Evolutionary conservation across 2,329 filamentous ascomycete genomes (phyloP), one percentile per base, ranked within the genome.

Genomic region (Teratosphaeria epicoccoides): DNA sequence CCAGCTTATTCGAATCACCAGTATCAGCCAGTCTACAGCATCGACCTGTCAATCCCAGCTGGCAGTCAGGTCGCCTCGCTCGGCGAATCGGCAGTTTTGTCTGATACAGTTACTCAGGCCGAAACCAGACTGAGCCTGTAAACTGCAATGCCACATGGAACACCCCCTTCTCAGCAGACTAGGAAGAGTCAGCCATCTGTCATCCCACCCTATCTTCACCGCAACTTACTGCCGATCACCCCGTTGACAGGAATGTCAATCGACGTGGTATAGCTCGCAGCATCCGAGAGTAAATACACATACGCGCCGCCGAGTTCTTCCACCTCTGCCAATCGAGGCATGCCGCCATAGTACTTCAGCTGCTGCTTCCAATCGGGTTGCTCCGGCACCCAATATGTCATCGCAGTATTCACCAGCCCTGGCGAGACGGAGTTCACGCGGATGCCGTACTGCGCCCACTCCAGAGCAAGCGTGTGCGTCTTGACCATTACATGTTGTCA

Each of bases 301-400:
- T 80, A 80, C 0, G 77, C 77, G 12, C 77, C 76, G 1, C 76
- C 76, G 2, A 81, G 64, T 63, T 81, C 77, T 55, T 76, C 71
- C 0, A 75, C 73, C 46, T 76, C 70, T 0, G 77, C 78, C 33
- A 81, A 57, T 24, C 77, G 66, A 10, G 76, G 76, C 70, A 81
- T 79, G 2, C 77, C 77, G 2, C 77, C 76, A 57, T 80, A 80
- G 59, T 80, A 79, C 63, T 78, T 74, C 67, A 80, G 72, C 66
- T 80, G 76, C 55, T 71, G 66, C 52, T 76, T 73, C 78, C 76
- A 81, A 59, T 80, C 77, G 0, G 75, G 73, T 14, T 71, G 68
- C n/a, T 71, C 71, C 52, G 73, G 70, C 4, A 80, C 75, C 57
- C 73, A 70, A 56, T 69, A 69, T 12, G 68, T 69, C 68, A 71